Base-by-base conservation (phyloP, 306 rosid species). In the Astragalus membranaceus region DNA sequence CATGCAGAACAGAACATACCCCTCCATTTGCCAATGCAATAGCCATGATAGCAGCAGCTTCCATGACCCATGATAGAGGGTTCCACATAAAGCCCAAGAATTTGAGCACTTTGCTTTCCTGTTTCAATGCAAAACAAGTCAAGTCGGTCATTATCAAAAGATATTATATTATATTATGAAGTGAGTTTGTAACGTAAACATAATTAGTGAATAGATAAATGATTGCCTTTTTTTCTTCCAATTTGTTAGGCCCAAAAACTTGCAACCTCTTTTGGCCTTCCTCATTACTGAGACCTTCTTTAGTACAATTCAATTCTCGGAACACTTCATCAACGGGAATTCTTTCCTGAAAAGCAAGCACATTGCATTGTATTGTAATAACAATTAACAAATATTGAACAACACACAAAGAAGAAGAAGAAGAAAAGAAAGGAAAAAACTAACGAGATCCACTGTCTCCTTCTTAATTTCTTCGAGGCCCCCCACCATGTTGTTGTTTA, bases 81-180 rank as follows among this genome's bases (percentile, higher is more conserved):
- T 89, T 92, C 98, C 98, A 92, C 96, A 92, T 92, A 67, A 92
- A 92, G 4, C 98, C 95, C 84, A 92, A 67, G 86, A 92, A 92
- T 61, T 89, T 89, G 3, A 92, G 79, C 36, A 86, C 0, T 77
- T 92, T 92, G 67, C 39, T 89, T 43, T 92, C 96, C 98, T 92
- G 90, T 81, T 65, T 36, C 16, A 58, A 12, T 44, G 4, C 42
- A 49, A 39, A 48, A 26, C 30, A 26, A 26, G 2, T n/a, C 26
- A 66, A 5, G 1, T 15, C 9, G 2, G 71, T 32, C 12, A 3
- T 11, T 43, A 63, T 11, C 20, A 51, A 52, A 66, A 13, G 3
- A 1, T 0, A 33, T 5, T 26, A 4, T n/a, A n/a, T n/a, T n/a
- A 54, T 29, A 14, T 11, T 55, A 16, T 17, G 32, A 51, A 51